These are phyloP conservation scores for Hordeum vulgare DNA, from an alignment of 176 grass and related monocot genomes.

Conservation along the genomic window DNA sequence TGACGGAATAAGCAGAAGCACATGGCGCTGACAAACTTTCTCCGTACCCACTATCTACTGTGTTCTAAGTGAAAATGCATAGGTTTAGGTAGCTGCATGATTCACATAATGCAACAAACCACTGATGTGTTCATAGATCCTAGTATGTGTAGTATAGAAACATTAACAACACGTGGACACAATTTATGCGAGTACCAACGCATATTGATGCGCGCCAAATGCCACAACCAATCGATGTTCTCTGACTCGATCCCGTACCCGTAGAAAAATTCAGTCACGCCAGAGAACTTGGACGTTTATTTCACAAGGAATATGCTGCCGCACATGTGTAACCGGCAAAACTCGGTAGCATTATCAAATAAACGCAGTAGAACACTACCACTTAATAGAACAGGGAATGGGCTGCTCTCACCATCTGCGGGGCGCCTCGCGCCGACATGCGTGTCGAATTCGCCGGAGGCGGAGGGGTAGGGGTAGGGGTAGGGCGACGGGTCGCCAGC, in stretches of 20 bases:
- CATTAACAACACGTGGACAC: background rate
- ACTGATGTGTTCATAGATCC: background rate
- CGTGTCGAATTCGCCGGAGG: constrained; percentile 16
- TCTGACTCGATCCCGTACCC: background rate
- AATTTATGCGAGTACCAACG: background rate
- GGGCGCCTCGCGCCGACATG: constrained; percentile 39
- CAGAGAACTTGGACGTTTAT: background rate
- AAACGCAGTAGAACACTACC: background rate
- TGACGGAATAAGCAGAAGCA: background rate
- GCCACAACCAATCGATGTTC: background rate
- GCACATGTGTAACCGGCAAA: background rate
- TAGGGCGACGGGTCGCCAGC: background rate
- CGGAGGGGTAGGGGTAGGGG: constrained; percentile 1
- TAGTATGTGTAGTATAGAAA: background rate
- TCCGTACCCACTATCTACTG: background rate
- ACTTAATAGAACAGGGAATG: background rate
- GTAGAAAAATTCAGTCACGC: background rate
- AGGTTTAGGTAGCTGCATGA: background rate
- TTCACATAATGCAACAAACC: background rate
- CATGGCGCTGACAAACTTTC: background rate
- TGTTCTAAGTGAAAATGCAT: background rate
- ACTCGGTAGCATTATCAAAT: background rate
- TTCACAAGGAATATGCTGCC: background rate
- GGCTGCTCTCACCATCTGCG: constrained; percentile 52
- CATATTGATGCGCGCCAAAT: background rate